Base-by-base conservation (phyloP, 2,329 filamentous ascomycete genomes). In the Pestalotiopsis sp. region DNA sequence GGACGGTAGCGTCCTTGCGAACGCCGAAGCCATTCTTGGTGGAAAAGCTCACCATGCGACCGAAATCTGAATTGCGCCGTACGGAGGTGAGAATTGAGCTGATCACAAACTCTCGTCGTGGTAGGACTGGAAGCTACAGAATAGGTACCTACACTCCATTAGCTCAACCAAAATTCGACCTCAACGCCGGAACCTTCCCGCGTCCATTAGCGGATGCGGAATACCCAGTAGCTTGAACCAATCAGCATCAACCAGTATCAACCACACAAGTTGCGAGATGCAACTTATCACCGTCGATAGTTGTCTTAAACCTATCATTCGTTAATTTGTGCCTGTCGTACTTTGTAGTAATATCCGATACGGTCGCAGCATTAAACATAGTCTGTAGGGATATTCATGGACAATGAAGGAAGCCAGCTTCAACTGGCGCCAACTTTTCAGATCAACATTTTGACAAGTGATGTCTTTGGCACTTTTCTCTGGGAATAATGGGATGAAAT, bases 1-100 rank as follows among this genome's bases (percentile, higher is more conserved):
- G n/a, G 73, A 69, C 38, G 73, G 77, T 59, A 77, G 72, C 65
- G 78, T 67, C 62, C 76, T 74, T 66, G 77, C 74, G 45, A 78
- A 72, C 7, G 71, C 72, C 41, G 69, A 67, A 56, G 66, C 58
- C 65, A 67, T 67, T 13, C 23, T 20, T 64, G 1, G 39, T 31
- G 61, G 6, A 14, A 12, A 25, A 49, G 20, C n/a, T 38, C 59
- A 17, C 59, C n/a, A 62, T 31, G 9, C 27, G 13, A 25, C 5
- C 23, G 20, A 17, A 11, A 25, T 23, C 20, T 2, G 23, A 25
- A 59, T 13, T 59, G 57, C 23, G 23, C 57, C 17, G 27, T 27
- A 11, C 57, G 12, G 2, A 14, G 4, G 57, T 14, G 57, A 59
- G 57, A 2, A 17, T 27, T 27, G 59, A 62, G 4, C 14, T 13